phyloP scores from a whole-genome alignment of 306 rosid species.

The Prosopis cineraria region DNA sequence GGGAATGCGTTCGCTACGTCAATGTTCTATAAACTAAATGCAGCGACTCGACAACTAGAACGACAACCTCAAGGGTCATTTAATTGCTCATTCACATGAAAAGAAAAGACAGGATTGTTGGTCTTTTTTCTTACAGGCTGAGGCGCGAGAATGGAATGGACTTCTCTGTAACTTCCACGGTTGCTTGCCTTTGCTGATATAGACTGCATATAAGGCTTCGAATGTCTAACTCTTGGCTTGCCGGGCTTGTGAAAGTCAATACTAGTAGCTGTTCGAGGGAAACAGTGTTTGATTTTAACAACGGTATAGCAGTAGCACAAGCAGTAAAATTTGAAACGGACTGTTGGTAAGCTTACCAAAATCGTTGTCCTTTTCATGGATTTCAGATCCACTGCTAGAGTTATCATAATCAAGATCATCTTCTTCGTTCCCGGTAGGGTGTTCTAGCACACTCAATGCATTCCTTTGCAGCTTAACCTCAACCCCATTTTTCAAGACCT shows the following conservation, averaged over 20 bases:
- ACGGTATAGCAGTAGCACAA: neutral
- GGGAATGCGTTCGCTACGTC: no score
- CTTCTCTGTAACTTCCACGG: constrained; percentile 53
- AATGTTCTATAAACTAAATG: neutral
- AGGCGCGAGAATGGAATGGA: constrained; percentile 53
- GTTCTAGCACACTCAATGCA: constrained; percentile 76
- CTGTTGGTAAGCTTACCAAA: constrained; percentile 43
- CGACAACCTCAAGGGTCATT: neutral
- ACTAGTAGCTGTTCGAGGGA: constrained; percentile 47
- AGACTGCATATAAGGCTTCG: constrained; percentile 48
- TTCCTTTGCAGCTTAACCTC: constrained; percentile 81
- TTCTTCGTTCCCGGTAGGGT: constrained; percentile 64
- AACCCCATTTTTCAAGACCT: constrained; percentile 76
- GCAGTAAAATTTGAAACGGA: neutral
- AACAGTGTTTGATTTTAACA: neutral
- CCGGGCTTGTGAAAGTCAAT: constrained; percentile 49
- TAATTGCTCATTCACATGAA: neutral
- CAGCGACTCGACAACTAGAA: neutral
- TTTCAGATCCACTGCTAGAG: constrained; percentile 65
- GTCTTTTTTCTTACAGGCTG: constrained; percentile 39
- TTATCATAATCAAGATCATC: constrained; percentile 51
- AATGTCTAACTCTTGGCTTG: constrained; percentile 52
- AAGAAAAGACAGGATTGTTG: neutral
- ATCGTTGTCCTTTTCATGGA: constrained; percentile 59
- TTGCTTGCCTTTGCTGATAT: constrained; percentile 41